A percentile compares a stretch with the other conserved stretches of the same genome.
phyloP scores from a whole-genome alignment of 176 grass and related monocot genomes.

The Phragmites australis region DNA sequence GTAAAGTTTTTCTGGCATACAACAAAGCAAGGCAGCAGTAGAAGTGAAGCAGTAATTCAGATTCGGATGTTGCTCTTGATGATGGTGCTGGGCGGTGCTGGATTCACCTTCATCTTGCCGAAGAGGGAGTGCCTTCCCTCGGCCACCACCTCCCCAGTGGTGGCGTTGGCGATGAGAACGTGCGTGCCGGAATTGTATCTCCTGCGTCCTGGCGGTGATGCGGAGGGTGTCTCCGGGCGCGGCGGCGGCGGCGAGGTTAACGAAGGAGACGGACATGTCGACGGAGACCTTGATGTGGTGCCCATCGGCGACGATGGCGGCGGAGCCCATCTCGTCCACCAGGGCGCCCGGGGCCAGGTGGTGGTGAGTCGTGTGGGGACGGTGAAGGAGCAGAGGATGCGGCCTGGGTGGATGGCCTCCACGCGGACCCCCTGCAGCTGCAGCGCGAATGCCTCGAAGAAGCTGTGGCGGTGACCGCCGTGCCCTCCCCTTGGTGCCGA shows the following conservation, averaged over 20 bases:
- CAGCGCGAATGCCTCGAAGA: conserved; percentile 72
- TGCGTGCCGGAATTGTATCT: conserved; percentile 62
- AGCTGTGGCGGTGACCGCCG: too few relatives aligned
- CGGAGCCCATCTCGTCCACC: conserved; percentile 61
- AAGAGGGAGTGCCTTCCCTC: conserved; percentile 89
- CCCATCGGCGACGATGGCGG: conserved; percentile 45
- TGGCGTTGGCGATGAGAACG: conserved; percentile 63
- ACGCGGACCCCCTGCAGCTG: conserved; percentile 76
- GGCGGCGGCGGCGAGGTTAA: conserved; percentile 40
- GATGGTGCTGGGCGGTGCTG: not conserved
- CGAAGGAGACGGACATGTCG: conserved; percentile 79
- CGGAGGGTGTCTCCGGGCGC: conserved; percentile 53
- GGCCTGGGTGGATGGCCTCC: conserved; percentile 51
- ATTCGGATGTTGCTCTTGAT: conserved; percentile 51
- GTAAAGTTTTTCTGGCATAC: too few relatives aligned
- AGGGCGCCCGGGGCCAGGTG: conserved; percentile 58
- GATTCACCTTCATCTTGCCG: conserved; percentile 39
- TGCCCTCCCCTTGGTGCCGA: too few relatives aligned
- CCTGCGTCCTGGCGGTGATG: conserved; percentile 63
- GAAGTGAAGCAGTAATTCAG: too few relatives aligned
- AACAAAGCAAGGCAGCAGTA: too few relatives aligned
- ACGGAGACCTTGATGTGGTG: conserved; percentile 54
- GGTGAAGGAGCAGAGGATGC: conserved; percentile 77
- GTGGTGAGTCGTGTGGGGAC: conserved; percentile 68
- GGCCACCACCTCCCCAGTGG: conserved; percentile 58